Percentiles rank a stretch among this genome's conserved stretches.
phyloP scores from a whole-genome alignment of 2,329 filamentous ascomycete genomes.

The Escovopsis sp. region DNA sequence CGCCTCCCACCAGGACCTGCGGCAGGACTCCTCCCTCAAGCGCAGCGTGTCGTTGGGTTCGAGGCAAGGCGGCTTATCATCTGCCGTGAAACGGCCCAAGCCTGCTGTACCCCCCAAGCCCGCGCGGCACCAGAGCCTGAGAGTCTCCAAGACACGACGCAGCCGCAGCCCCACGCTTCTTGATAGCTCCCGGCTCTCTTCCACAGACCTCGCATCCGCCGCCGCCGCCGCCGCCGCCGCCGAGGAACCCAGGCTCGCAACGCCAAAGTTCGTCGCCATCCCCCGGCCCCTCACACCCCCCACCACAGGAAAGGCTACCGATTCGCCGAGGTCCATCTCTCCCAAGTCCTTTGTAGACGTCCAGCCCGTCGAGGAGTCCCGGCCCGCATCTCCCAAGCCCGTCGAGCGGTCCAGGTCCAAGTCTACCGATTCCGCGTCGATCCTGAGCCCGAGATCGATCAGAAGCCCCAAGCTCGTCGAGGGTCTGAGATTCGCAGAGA shows the following conservation, averaged over 20 bases:
- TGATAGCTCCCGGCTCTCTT: conserved; percentile 1
- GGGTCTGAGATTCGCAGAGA: neutral
- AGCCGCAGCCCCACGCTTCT: neutral
- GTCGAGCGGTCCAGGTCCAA: neutral
- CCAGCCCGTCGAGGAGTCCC: neutral
- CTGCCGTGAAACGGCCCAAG: neutral
- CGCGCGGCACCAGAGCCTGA: conserved; percentile 2
- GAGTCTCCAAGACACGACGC: conserved; percentile 2
- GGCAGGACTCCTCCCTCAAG: conserved; percentile 4
- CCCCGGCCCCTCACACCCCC: neutral
- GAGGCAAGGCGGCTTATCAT: conserved; percentile 1
- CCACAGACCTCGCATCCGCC: neutral
- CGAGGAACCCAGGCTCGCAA: no score
- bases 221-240: neutral
- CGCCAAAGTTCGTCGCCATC: neutral
- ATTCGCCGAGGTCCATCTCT: no score
- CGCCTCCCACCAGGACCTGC: neutral
- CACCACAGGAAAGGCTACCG: no score
- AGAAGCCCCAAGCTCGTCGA: neutral
- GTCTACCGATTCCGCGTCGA: neutral
- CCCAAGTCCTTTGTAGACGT: no score
- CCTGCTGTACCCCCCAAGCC: neutral
- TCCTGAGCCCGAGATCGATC: neutral
- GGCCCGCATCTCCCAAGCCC: neutral
- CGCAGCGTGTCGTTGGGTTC: conserved; percentile 8